Percentiles rank a stretch among this genome's conserved stretches.
phyloP scores from a whole-genome alignment of 768 basidiomycete species.

The Hortiboletus flavorubellus region DNA sequence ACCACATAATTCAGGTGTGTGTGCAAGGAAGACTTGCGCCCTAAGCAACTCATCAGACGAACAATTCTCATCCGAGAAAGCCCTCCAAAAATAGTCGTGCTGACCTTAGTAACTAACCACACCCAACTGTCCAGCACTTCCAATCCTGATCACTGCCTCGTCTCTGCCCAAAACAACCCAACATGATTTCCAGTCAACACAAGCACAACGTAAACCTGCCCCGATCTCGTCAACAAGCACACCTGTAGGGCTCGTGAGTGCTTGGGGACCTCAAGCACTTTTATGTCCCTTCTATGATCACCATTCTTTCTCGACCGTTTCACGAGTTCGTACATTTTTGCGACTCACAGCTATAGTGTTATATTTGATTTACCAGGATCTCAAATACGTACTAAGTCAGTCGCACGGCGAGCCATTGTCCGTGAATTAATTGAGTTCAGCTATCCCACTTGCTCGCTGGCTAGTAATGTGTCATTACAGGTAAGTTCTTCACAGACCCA shows the following conservation, averaged over 20 bases:
- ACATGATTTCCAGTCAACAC: too few relatives aligned
- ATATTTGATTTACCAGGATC: conserved; percentile 31
- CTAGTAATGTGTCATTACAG: conserved; percentile 27
- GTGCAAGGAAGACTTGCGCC: too few relatives aligned
- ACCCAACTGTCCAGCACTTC: too few relatives aligned
- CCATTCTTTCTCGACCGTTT: conserved; percentile 23
- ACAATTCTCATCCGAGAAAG: too few relatives aligned
- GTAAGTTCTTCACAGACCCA: conserved; percentile 22
- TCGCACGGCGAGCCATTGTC: conserved; percentile 23
- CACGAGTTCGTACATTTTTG: conserved; percentile 26
- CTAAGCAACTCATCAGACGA: too few relatives aligned
- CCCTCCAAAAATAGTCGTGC: too few relatives aligned
- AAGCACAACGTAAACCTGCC: too few relatives aligned
- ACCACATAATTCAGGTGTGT: too few relatives aligned
- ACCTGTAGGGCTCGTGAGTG: conserved; percentile 12
- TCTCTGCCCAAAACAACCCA: too few relatives aligned
- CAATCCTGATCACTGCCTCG: too few relatives aligned
- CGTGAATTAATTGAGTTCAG: conserved; percentile 35
- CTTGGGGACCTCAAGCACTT: conserved; percentile 27
- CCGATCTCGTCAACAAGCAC: too few relatives aligned
- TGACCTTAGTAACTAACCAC: too few relatives aligned
- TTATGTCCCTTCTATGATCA: conserved; percentile 29
- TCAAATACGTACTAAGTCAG: conserved; percentile 26
- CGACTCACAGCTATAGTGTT: conserved; percentile 27
- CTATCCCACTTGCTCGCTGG: conserved; percentile 28